Percentiles rank a stretch among this genome's conserved stretches.
phyloP scores from a whole-genome alignment of 257 asterid genomes.

The Echium plantagineum region DNA sequence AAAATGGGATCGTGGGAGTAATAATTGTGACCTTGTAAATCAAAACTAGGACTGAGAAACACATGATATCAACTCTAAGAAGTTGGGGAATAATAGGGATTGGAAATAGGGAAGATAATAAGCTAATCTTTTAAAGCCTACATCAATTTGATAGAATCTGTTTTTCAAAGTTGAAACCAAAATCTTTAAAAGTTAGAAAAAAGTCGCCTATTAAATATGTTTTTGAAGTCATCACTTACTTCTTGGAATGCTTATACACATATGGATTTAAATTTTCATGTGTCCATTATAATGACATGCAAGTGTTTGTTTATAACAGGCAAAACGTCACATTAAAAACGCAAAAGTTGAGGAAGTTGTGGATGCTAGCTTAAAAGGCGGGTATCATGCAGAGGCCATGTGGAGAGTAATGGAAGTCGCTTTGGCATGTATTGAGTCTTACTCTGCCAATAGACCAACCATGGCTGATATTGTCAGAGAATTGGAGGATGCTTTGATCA shows the following conservation, averaged over 20 bases:
- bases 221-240: too few species aligned
- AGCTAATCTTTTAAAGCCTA: too few species aligned
- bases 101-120: too few species aligned
- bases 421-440: slow-evolving; percentile 70
- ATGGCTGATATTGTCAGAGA: slow-evolving; percentile 81
- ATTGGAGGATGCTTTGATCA: slow-evolving; percentile 79
- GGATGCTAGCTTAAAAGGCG: slow-evolving; percentile 39
- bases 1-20: too few species aligned
- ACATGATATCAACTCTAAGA: too few species aligned
- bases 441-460: slow-evolving; percentile 71
- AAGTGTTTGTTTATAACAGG: slow-evolving; percentile 27
- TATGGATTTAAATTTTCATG: not conserved
- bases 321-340: slow-evolving; percentile 65
- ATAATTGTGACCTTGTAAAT: too few species aligned
- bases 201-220: not conserved
- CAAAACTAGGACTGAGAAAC: too few species aligned
- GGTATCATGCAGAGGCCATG: slow-evolving; percentile 45
- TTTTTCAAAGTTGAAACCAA: not conserved
- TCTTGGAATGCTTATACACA: too few species aligned
- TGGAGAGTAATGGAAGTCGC: slow-evolving; percentile 74
- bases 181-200: too few species aligned
- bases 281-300: slow-evolving; percentile 5
- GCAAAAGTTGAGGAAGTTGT: slow-evolving; percentile 52
- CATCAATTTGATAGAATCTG: not conserved
- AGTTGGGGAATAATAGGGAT: too few species aligned